Percentiles rank a stretch among this genome's conserved stretches.
Conservation (phyloP, 495 filamentous ascomycete genomes). For the Tricharina praecox region DNA sequence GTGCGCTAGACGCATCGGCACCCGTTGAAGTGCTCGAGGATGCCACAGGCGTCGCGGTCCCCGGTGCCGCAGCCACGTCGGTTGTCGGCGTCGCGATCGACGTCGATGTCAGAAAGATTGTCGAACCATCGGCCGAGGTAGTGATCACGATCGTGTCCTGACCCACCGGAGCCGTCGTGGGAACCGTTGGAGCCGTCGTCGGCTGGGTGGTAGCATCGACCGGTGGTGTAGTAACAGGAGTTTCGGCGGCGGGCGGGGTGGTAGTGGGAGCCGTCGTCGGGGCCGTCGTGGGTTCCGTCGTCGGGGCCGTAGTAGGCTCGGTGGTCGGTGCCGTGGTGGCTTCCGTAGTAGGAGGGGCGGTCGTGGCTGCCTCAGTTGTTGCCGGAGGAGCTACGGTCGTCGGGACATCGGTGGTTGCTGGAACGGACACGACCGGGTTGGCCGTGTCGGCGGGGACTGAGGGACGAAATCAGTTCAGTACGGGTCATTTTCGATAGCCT, state of each 20-base stretch:
- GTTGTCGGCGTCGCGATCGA: background rate
- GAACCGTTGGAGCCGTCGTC: background rate
- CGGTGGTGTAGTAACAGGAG: background rate
- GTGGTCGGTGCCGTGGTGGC: slow-evolving; percentile 6
- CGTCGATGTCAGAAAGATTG: background rate
- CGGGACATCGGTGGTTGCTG: too few relatives aligned
- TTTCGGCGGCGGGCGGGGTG: slow-evolving; percentile 13
- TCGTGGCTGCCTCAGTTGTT: background rate
- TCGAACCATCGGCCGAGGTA: background rate
- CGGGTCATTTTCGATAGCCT: too few relatives aligned
- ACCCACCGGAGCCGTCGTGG: too few relatives aligned
- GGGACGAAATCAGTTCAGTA: too few relatives aligned
- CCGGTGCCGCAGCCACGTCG: background rate
- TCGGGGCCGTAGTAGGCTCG: slow-evolving; percentile 20
- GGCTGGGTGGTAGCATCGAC: background rate
- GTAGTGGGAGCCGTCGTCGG: slow-evolving; percentile 19
- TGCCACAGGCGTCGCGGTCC: background rate
- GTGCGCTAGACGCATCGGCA: slow-evolving; percentile 9
- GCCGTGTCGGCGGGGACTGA: too few relatives aligned
- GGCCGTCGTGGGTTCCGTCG: slow-evolving; percentile 21
- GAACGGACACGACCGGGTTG: background rate
- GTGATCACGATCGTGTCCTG: background rate
- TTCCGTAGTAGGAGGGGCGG: background rate
- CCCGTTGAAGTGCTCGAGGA: slow-evolving; percentile 11
- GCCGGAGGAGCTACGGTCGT: background rate